These are phyloP conservation scores for Coffea eugenioides DNA, from an alignment of 257 asterid genomes.

Conservation along the genomic window DNA sequence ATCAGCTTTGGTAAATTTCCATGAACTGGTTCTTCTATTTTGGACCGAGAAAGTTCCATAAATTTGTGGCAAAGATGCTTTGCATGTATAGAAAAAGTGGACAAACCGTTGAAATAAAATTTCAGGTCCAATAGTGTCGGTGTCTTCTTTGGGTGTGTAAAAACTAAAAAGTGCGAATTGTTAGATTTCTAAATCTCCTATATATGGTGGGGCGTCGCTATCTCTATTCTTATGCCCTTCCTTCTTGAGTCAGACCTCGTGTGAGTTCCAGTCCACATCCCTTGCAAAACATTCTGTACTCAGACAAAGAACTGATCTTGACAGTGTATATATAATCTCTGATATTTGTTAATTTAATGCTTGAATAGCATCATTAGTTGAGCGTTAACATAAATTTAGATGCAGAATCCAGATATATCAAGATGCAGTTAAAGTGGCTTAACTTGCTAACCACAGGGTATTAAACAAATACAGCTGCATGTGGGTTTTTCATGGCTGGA, in stretches of 20 bases:
- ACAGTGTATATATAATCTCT: slow-evolving; percentile 16
- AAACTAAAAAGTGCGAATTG: no score
- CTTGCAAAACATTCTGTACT: slow-evolving; percentile 48
- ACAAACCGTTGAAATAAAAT: not conserved
- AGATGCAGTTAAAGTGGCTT: slow-evolving; percentile 17
- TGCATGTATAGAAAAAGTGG: not conserved
- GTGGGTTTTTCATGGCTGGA: slow-evolving; percentile 35
- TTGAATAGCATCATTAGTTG: slow-evolving; percentile 1
- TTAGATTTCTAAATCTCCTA: not conserved
- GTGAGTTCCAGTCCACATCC: slow-evolving; percentile 27
- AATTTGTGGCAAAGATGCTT: not conserved
- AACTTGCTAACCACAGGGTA: slow-evolving; percentile 19
- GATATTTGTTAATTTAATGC: not conserved
- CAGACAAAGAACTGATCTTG: slow-evolving; percentile 17
- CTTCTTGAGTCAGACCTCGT: slow-evolving; percentile 26
- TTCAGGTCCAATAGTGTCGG: not conserved
- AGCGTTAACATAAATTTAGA: not conserved
- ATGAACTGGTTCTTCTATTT: no score
- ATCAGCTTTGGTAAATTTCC: no score
- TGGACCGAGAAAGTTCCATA: not conserved
- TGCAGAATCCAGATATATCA: not conserved
- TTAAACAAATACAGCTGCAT: slow-evolving; percentile 29
- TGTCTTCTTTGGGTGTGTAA: no score
- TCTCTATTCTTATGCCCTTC: not conserved
- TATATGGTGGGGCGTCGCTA: slow-evolving; percentile 5